Evolutionary conservation across 345 rosid genomes (phyloP), one percentile per base, ranked within the genome.

Genomic region (Clarkia xantiana): DNA sequence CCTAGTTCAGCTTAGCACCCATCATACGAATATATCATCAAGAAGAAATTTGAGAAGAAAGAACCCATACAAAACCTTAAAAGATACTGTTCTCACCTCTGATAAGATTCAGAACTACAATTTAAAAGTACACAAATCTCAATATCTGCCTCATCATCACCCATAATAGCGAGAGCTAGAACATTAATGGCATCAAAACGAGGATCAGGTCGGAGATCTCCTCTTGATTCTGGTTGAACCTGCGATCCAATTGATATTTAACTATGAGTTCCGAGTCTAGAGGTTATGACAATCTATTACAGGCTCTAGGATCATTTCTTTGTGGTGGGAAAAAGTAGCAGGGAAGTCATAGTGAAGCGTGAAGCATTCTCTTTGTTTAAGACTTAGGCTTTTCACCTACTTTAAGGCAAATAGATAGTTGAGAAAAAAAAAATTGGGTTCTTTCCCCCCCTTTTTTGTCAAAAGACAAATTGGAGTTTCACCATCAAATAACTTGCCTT

Each of bases 171-270:
- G 46, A 86, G 77, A 62, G 77, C 71, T 62, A 86, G 45, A 25
- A 79, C 60, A 65, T 75, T 81, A 62, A 86, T 65, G 38, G 94
- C 79, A 72, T 90, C 96, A 70, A 73, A 76, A 44, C 77, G 79
- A 69, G 97, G 96, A 79, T 90, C 77, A 58, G 97, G 81, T 56
- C 75, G 75, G 54, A 81, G 79, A 62, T 86, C 89, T 55, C 84
- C 97, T 73, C 96, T 77, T 64, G 86, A 74, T 66, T 86, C 83
- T 40, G 94, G 74, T 49, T 74, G 93, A 71, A 90, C 82, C 97
- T 90, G 78, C 47, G 18, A 40, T 42, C 39, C 29, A 40, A 44
- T 34, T 49, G 44, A 22, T 2, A 18, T 55, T 12, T 20, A 3
- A 17, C 13, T 18, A 1, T 14, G 18, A 49, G 53, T 18, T 29